phyloP scores from a whole-genome alignment of 2,329 filamentous ascomycete genomes.

The Alternaria panax region DNA sequence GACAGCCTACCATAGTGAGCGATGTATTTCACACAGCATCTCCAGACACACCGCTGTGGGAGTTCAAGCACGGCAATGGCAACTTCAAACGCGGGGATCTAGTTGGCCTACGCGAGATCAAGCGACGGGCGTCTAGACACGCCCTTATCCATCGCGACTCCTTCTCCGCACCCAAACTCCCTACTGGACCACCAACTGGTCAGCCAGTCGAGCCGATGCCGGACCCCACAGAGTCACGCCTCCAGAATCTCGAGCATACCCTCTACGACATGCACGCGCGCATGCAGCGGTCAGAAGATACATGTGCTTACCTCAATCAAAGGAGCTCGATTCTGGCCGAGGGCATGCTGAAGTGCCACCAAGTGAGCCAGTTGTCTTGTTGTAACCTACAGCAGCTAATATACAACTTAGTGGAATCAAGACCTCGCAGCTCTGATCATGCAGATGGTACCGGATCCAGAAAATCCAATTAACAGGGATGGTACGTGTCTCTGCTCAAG shows the following conservation, averaged over 20 bases:
- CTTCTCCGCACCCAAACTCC: conserved; percentile 75
- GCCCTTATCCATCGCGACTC: conserved; percentile 91
- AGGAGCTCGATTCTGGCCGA: conserved; percentile 86
- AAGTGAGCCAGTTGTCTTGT: conserved; percentile 56
- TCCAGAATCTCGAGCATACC: conserved; percentile 79
- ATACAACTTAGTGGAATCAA: conserved; percentile 72
- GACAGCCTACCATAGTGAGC: conserved; percentile 69
- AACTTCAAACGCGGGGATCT: conserved; percentile 97
- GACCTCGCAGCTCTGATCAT: conserved; percentile 80
- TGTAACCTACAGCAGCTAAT: conserved; percentile 35
- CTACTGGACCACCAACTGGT: conserved; percentile 77
- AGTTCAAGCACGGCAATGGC: conserved; percentile 97
- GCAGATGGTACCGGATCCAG: conserved; percentile 75
- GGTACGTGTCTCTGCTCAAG: conserved; percentile 63
- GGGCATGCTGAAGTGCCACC: conserved; percentile 74
- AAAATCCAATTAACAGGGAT: conserved; percentile 81
- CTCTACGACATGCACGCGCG: conserved; percentile 81
- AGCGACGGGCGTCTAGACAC: conserved; percentile 90
- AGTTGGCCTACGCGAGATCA: conserved; percentile 90
- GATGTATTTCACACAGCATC: conserved; percentile 97
- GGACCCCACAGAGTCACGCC: conserved; percentile 77
- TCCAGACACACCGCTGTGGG: conserved; percentile 93
- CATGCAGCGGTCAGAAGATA: conserved; percentile 83
- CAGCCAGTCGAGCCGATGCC: conserved; percentile 84
- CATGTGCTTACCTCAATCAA: conserved; percentile 76